A percentile compares a stretch with the other conserved stretches of the same genome.
phyloP scores from a whole-genome alignment of 2,329 filamentous ascomycete species.

The Myriosclerotinia scirpicola region DNA sequence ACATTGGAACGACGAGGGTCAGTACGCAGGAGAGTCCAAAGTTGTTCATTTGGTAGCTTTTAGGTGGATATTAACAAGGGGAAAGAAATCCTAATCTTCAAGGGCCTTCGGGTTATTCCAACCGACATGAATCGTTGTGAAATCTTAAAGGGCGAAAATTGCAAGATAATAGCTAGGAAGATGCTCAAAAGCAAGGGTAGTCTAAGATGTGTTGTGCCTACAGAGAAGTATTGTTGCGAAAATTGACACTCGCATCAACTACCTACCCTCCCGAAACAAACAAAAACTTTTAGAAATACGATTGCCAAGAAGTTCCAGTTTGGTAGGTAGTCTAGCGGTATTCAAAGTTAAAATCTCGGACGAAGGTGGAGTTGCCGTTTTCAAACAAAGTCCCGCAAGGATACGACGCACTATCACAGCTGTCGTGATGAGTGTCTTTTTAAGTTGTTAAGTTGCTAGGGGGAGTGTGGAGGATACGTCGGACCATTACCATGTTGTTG shows the following conservation, averaged over 20 bases:
- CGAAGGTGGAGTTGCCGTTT: background rate
- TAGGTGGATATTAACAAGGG: background rate
- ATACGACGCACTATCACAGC: background rate
- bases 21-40: background rate
- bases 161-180: background rate
- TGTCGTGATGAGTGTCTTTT: conserved; percentile 4
- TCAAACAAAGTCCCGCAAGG: conserved; percentile 8
- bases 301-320: background rate
- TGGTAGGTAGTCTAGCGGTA: background rate
- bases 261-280: background rate
- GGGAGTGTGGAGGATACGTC: conserved; percentile 1
- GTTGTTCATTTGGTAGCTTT: conserved; percentile 1
- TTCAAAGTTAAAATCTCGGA: background rate
- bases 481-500: conserved; percentile 15
- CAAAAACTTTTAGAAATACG: background rate
- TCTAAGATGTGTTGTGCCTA: background rate
- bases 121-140: background rate
- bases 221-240: background rate
- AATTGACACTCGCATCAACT: background rate
- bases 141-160: background rate
- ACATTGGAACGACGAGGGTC: conserved; percentile 3
- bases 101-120: background rate
- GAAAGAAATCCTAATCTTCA: background rate
- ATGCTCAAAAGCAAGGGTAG: background rate
- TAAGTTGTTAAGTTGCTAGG: background rate